These are phyloP conservation scores for Saraca asoca DNA, from an alignment of 331 rosid genomes.

Conservation along the genomic window DNA sequence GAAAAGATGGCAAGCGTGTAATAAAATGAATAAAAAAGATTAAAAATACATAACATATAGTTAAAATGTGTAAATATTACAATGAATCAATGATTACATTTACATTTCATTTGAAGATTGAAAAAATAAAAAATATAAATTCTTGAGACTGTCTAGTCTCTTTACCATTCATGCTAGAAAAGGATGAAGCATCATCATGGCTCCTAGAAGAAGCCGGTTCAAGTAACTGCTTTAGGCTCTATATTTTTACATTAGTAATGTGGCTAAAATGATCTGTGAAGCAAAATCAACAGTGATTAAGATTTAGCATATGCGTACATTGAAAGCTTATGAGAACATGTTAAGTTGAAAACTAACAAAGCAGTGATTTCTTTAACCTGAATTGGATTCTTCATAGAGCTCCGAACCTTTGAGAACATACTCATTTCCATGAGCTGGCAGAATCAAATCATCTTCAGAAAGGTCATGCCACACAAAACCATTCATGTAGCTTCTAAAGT, in stretches of 20 bases:
- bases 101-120: too few species aligned
- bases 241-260: slow-evolving; percentile 48
- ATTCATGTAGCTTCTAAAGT: slow-evolving; percentile 76
- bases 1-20: too few species aligned
- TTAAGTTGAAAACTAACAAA: neutral
- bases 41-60: too few species aligned
- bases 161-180: slow-evolving; percentile 77
- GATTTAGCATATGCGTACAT: slow-evolving; percentile 20
- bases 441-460: slow-evolving; percentile 71
- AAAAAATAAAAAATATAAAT: too few species aligned
- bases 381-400: slow-evolving; percentile 74
- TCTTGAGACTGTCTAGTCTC: slow-evolving; percentile 65
- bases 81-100: too few species aligned
- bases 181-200: slow-evolving; percentile 74
- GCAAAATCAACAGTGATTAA: slow-evolving; percentile 19
- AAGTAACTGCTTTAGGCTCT: slow-evolving; percentile 64
- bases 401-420: slow-evolving; percentile 94
- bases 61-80: too few species aligned
- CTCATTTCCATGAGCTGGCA: slow-evolving; percentile 81
- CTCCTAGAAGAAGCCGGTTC: slow-evolving; percentile 69
- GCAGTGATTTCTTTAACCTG: slow-evolving; percentile 51
- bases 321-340: slow-evolving; percentile 14
- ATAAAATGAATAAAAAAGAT: too few species aligned
- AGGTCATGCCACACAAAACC: slow-evolving; percentile 99
- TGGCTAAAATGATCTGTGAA: slow-evolving; percentile 61